Conservation (phyloP, 257 asterid genomes). For the Solanum sitiens region DNA sequence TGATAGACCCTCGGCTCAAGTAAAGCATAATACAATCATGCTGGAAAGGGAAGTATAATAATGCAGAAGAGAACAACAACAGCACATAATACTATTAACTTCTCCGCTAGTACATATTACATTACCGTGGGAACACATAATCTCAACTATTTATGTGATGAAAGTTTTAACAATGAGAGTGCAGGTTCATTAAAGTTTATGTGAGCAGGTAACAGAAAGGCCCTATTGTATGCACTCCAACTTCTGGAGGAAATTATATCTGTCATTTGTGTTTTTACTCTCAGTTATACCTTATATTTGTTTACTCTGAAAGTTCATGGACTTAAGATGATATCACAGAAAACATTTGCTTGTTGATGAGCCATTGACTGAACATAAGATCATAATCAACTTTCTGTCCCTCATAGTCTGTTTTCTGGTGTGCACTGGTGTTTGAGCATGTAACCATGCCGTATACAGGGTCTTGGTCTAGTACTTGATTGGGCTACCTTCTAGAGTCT, state of each 20-base stretch:
- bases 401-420: not conserved
- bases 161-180: not conserved
- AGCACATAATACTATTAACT: not conserved
- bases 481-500: not conserved
- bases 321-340: not conserved
- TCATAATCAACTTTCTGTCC: not conserved
- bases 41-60: not conserved
- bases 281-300: not conserved
- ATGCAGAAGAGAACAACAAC: not conserved
- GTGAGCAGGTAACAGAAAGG: not conserved
- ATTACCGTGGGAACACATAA: not conserved
- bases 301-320: not conserved
- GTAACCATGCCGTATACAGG: not conserved
- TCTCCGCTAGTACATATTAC: not conserved
- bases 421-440: not conserved
- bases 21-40: not conserved
- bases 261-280: not conserved
- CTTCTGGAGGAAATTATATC: not conserved
- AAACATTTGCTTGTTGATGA: not conserved
- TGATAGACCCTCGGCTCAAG: not conserved
- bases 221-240: not conserved
- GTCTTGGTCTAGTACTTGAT: not conserved
- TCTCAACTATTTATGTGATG: not conserved
- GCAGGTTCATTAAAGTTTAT: not conserved
- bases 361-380: not conserved